A percentile compares a stretch with the other conserved stretches of the same genome.
Conservation (phyloP, 2,329 filamentous ascomycete species). For the Aspergillus persii region DNA sequence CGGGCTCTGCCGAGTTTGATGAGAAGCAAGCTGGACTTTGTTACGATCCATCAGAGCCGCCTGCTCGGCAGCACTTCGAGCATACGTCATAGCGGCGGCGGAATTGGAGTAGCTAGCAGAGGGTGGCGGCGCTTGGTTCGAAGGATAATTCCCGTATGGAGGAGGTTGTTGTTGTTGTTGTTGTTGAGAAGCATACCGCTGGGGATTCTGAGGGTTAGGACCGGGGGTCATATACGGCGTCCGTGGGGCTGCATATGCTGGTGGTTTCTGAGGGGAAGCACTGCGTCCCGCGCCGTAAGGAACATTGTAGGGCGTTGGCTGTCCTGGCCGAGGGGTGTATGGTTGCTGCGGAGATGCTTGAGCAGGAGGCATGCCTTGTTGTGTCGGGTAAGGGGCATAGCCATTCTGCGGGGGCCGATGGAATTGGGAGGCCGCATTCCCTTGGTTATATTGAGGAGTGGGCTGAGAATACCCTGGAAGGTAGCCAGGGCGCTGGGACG, state of each 20-base stretch:
- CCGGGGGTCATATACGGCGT: slow-evolving; percentile 35
- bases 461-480: slow-evolving; percentile 35
- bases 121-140: slow-evolving; percentile 30
- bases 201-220: slow-evolving; percentile 25
- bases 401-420: slow-evolving; percentile 41
- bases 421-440: slow-evolving; percentile 38
- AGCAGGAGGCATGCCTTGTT: slow-evolving; percentile 27
- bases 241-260: slow-evolving; percentile 32
- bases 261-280: slow-evolving; percentile 34
- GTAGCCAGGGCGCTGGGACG: slow-evolving; percentile 37
- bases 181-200: slow-evolving; percentile 29
- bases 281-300: slow-evolving; percentile 25
- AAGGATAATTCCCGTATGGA: slow-evolving; percentile 27
- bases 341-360: slow-evolving; percentile 37
- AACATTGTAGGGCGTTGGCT: slow-evolving; percentile 31
- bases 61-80: slow-evolving; percentile 41
- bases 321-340: slow-evolving; percentile 36
- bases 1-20: slow-evolving; percentile 27
- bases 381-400: slow-evolving; percentile 30
- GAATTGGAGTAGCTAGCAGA: slow-evolving; percentile 34
- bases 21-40: slow-evolving; percentile 34
- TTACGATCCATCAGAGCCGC: slow-evolving; percentile 39
- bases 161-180: slow-evolving; percentile 20
- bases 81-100: slow-evolving; percentile 35
- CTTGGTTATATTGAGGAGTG: slow-evolving; percentile 34